Percentiles rank a stretch among this genome's conserved stretches.
phyloP scores from a whole-genome alignment of 1,139 yeast species.

The Magnusiomyces paraingens region DNA sequence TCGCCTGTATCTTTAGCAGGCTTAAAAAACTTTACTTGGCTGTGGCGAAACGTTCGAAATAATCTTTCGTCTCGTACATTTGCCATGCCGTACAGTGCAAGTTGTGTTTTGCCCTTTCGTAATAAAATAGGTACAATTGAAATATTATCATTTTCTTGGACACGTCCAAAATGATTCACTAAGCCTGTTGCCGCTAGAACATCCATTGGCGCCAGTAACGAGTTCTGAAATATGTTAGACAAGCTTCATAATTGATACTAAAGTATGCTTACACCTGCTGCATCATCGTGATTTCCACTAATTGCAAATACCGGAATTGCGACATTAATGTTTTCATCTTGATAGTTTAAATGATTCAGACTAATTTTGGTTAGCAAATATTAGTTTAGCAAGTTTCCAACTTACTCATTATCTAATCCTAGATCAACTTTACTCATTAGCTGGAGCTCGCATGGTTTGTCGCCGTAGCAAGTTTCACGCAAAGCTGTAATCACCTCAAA shows the following conservation, averaged over 20 bases:
- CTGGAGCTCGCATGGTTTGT: slow-evolving; percentile 81
- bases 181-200: slow-evolving; percentile 75
- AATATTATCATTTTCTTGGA: slow-evolving; percentile 67
- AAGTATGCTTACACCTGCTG: slow-evolving; percentile 58
- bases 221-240: slow-evolving; percentile 13
- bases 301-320: slow-evolving; percentile 92
- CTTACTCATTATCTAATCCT: slow-evolving; percentile 48
- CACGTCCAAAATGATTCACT: slow-evolving; percentile 84
- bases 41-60: slow-evolving; percentile 73
- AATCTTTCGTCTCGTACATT: slow-evolving; percentile 86
- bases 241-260: background rate
- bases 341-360: slow-evolving; percentile 71
- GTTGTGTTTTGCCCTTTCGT: slow-evolving; percentile 71
- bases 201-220: slow-evolving; percentile 82
- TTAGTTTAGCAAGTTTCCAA: background rate
- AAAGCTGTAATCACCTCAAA: slow-evolving; percentile 75
- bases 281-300: slow-evolving; percentile 95
- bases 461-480: slow-evolving; percentile 72
- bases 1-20: slow-evolving; percentile 50
- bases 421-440: slow-evolving; percentile 70
- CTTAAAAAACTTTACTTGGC: slow-evolving; percentile 68
- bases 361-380: slow-evolving; percentile 9
- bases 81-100: slow-evolving; percentile 85
- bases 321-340: slow-evolving; percentile 82
- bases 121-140: slow-evolving; percentile 71